A percentile compares a stretch with the other conserved stretches of the same genome.
These are phyloP conservation scores for Leccinum obscurum DNA, from an alignment of 768 basidiomycete species.

Conservation along the genomic window DNA sequence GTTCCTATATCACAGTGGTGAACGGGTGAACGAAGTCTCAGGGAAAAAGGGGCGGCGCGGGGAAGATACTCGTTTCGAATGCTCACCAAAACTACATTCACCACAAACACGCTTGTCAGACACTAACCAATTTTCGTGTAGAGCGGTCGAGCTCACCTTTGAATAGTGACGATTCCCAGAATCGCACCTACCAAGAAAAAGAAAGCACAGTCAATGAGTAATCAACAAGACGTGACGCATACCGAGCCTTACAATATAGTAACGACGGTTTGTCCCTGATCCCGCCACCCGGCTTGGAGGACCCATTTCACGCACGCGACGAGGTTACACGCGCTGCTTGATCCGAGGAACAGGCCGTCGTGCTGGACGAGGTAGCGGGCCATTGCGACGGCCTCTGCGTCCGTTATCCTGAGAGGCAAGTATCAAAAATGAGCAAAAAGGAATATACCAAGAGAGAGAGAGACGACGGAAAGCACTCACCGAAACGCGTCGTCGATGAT, in stretches of 20 bases:
- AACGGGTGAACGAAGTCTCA: background rate
- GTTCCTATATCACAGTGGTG: slow-evolving; percentile 39
- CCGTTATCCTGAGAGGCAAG: slow-evolving; percentile 64
- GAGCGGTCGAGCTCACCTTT: slow-evolving; percentile 51
- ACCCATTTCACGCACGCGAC: slow-evolving; percentile 86
- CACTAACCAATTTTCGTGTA: background rate
- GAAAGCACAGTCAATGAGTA: background rate
- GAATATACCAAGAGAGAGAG: background rate
- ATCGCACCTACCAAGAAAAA: slow-evolving; percentile 63
- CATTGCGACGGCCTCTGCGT: slow-evolving; percentile 95
- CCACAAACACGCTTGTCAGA: background rate
- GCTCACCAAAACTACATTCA: slow-evolving; percentile 50
- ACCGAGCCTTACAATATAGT: slow-evolving; percentile 72
- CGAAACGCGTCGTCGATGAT: slow-evolving; percentile 89
- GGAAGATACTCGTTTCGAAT: background rate
- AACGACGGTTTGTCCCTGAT: slow-evolving; percentile 65
- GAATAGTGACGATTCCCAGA: slow-evolving; percentile 91
- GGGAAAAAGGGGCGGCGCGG: background rate
- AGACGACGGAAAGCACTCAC: slow-evolving; percentile 36
- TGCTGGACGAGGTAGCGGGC: slow-evolving; percentile 86
- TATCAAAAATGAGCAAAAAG: background rate
- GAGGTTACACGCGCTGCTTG: slow-evolving; percentile 94
- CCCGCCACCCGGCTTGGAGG: slow-evolving; percentile 65
- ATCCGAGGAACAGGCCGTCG: slow-evolving; percentile 94
- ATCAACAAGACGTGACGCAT: background rate